Evolutionary conservation across 2,329 filamentous ascomycete species (phyloP), one percentile per base, ranked within the genome.

Genomic region (Alternaria sp.): DNA sequence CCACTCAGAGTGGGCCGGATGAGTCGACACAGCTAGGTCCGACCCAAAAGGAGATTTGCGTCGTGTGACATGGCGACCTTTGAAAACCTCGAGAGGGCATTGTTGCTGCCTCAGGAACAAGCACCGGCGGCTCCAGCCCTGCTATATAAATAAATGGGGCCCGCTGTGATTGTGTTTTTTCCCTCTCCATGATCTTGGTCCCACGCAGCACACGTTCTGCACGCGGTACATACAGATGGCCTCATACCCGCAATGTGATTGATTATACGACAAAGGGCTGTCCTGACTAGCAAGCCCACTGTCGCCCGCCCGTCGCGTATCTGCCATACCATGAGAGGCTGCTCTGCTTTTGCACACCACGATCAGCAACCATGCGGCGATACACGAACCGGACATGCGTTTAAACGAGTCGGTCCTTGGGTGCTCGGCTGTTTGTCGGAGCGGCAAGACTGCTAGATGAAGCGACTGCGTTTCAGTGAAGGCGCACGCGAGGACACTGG

Each of bases 261-360:
- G 17, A 17, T 17, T 49, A 54, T 40, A 57, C 40, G n/a, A 61
- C 55, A 37, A 51, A 31, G 59, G 66, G 60, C 62, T 64, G 29
- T 62, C 58, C 60, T 56, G 51, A 55, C 56, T 46, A 54, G 62
- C 59, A 62, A 61, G 49, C 60, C 33, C 33, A 61, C 45, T 37
- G 24, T 50, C 46, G 34, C 58, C 48, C 33, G 42, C 39, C 48
- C 55, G 29, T 52, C 50, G 45, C 48, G 49, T 56, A 60, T 59
- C 56, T 62, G 60, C 50, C 56, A 44, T 50, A 42, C 46, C 52
- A 54, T 65, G 65, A 70, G 63, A 68, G 62, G 67, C 58, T 49
- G 67, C 67, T 63, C 61, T 60, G 40, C 53, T 54, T 66, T 65
- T 67, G 21, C 46, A 46, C 59, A 51, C 57, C 39, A 29, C 28